A percentile compares a stretch with the other conserved stretches of the same genome.
Conservation (phyloP, 2,329 filamentous ascomycete genomes). For the Colletotrichum lindemuthianum region DNA sequence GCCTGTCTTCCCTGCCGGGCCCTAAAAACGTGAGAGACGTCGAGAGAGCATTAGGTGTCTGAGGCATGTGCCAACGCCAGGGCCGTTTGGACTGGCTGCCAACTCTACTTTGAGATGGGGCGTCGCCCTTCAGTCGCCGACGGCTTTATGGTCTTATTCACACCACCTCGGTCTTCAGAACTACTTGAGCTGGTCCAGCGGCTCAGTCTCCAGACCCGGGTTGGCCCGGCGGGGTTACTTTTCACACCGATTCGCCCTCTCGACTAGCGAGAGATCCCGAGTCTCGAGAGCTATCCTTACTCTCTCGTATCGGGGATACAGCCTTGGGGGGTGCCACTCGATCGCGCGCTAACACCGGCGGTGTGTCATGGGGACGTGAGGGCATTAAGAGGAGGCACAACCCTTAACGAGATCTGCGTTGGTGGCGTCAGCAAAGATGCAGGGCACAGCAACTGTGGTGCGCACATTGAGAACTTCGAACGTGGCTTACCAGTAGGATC, state of each 20-base stretch:
- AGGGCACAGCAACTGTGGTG: slow-evolving; percentile 1
- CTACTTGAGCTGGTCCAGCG: slow-evolving; percentile 5
- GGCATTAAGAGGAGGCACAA: slow-evolving; percentile 1
- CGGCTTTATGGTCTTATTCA: not conserved
- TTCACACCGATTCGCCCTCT: not conserved
- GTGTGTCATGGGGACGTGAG: slow-evolving; percentile 2
- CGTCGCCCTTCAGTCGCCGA: slow-evolving; percentile 8
- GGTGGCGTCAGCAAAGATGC: slow-evolving; percentile 17
- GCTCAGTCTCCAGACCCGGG: not conserved
- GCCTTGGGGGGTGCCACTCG: not conserved
- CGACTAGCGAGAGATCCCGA: no score
- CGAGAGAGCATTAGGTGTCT: slow-evolving; percentile 8
- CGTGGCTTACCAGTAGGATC: slow-evolving; percentile 22
- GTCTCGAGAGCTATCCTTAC: slow-evolving; percentile 4
- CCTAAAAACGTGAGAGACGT: slow-evolving; percentile 24
- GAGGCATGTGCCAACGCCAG: slow-evolving; percentile 7
- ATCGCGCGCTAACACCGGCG: no score
- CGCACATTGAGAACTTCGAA: slow-evolving; percentile 14
- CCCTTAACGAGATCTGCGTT: not conserved
- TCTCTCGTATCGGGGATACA: not conserved
- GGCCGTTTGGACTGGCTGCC: slow-evolving; percentile 9
- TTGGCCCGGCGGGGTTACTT: slow-evolving; percentile 16
- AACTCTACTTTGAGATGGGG: slow-evolving; percentile 13
- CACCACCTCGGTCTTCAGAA: slow-evolving; percentile 7
- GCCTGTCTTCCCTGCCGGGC: slow-evolving; percentile 21